phyloP scores from a whole-genome alignment of 495 filamentous ascomycete genomes.

The Aspergillus saccharolyticus region DNA sequence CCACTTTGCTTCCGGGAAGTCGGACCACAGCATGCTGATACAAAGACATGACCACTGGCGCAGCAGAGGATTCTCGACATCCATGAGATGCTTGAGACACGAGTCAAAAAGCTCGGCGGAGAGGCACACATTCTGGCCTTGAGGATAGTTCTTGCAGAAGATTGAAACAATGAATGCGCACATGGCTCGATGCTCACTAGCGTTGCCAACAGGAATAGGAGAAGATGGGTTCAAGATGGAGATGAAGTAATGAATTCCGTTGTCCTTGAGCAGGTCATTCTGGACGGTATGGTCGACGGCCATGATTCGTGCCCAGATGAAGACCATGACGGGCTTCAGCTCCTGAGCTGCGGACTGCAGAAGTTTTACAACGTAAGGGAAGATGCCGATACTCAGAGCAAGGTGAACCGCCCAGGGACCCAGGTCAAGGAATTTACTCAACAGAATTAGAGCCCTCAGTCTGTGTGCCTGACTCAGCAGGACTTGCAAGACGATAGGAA shows the following conservation, averaged over 20 bases:
- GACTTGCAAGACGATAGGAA: conserved; percentile 94
- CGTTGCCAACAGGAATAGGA: conserved; percentile 75
- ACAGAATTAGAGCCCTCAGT: conserved; percentile 84
- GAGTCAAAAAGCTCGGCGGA: conserved; percentile 75
- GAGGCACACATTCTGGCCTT: conserved; percentile 84
- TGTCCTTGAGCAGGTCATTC: conserved; percentile 88
- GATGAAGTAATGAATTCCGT: conserved; percentile 94
- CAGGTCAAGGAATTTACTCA: conserved; percentile 90
- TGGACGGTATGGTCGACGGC: conserved; percentile 93
- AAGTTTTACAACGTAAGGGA: conserved; percentile 94
- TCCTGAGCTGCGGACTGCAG: conserved; percentile 92
- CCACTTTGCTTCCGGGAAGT: conserved; percentile 91
- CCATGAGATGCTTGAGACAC: conserved; percentile 74
- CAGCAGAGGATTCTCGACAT: conserved; percentile 79
- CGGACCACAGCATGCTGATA: conserved; percentile 90
- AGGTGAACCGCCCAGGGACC: conserved; percentile 97
- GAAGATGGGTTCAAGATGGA: conserved; percentile 79
- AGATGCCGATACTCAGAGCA: conserved; percentile 94
- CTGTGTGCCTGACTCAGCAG: conserved; percentile 92
- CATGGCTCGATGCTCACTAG: conserved; percentile 95
- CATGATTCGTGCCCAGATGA: conserved; percentile 97
- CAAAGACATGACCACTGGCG: conserved; percentile 96
- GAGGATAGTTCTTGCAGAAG: conserved; percentile 88
- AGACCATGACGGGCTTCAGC: conserved; percentile 97
- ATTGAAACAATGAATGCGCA: conserved; percentile 96